These are phyloP conservation scores for Rhizopus stolonifer DNA, from an alignment of 371 early-diverging fungal species.

Conservation along the genomic window DNA sequence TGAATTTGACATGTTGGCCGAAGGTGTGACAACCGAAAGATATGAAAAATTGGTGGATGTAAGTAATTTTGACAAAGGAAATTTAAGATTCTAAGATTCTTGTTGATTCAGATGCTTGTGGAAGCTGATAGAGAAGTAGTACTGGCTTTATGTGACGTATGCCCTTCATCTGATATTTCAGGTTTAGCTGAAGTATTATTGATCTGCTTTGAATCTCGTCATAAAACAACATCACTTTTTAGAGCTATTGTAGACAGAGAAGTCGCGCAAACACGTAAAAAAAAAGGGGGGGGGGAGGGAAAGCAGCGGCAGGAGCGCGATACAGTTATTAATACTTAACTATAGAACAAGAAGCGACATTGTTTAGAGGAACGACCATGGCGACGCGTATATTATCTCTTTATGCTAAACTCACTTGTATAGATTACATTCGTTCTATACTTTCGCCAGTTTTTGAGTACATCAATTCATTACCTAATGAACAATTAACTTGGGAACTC, in stretches of 20 bases:
- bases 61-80: constrained; percentile 20
- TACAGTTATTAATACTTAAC: constrained; percentile 5
- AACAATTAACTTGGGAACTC: constrained; percentile 67
- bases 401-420: constrained; percentile 76
- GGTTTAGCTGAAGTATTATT: constrained; percentile 77
- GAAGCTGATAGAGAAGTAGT: constrained; percentile 75
- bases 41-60: constrained; percentile 76
- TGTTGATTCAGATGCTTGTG: constrained; percentile 45
- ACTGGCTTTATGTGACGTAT: constrained; percentile 84
- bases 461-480: constrained; percentile 46
- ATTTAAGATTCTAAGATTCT: not conserved
- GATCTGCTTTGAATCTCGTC: constrained; percentile 75
- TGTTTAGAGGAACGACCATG: constrained; percentile 92
- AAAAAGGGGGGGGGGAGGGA: not conserved
- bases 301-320: too few species aligned
- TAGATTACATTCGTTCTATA: constrained; percentile 78
- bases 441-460: constrained; percentile 74
- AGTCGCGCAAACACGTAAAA: constrained; percentile 67
- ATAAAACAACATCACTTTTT: constrained; percentile 66
- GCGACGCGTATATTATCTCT: constrained; percentile 83
- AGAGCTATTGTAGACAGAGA: constrained; percentile 81
- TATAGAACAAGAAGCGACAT: constrained; percentile 72
- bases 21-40: constrained; percentile 70
- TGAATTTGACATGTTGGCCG: constrained; percentile 81
- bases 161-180: constrained; percentile 80